Conservation (phyloP, 106 monocot genomes). For the Xerophyta viscosa region DNA sequence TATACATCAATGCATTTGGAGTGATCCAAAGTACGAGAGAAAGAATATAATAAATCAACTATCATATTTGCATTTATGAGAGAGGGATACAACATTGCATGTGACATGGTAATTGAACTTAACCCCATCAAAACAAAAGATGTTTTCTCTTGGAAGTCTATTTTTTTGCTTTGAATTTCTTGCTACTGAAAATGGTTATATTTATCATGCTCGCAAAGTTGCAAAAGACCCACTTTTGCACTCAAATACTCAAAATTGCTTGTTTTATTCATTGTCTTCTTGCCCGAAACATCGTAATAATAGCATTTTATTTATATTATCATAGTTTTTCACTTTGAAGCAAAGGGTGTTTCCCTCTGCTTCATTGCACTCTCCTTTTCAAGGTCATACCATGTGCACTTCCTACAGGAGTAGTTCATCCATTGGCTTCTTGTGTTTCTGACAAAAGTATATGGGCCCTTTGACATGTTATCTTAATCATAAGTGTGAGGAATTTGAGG, state of each 20-base stretch:
- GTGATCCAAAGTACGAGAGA: too few relatives aligned
- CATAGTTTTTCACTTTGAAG: conserved; percentile 33
- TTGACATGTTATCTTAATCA: conserved; percentile 11
- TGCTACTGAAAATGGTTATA: conserved; percentile 10
- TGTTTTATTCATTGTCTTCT: background rate
- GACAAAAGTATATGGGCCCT: conserved; percentile 18
- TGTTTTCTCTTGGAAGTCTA: background rate
- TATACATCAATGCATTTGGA: too few relatives aligned
- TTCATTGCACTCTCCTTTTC: too few relatives aligned
- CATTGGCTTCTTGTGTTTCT: conserved; percentile 15
- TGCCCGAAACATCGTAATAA: conserved; percentile 13
- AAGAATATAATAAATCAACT: too few relatives aligned
- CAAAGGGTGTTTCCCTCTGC: too few relatives aligned
- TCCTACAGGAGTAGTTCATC: conserved; percentile 4
- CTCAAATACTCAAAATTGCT: background rate
- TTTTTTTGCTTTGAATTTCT: conserved; percentile 3
- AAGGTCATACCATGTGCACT: conserved; percentile 13
- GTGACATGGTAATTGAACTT: too few relatives aligned
- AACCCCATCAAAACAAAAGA: too few relatives aligned
- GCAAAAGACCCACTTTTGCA: conserved; percentile 14
- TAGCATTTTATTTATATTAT: conserved; percentile 6
- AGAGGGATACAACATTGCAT: too few relatives aligned
- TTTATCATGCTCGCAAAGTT: too few relatives aligned
- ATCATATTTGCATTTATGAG: too few relatives aligned
- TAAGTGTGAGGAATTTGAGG: conserved; percentile 9